Evolutionary conservation across 306 rosid genomes (phyloP).

Genomic region (Lathyrus sativus): DNA sequence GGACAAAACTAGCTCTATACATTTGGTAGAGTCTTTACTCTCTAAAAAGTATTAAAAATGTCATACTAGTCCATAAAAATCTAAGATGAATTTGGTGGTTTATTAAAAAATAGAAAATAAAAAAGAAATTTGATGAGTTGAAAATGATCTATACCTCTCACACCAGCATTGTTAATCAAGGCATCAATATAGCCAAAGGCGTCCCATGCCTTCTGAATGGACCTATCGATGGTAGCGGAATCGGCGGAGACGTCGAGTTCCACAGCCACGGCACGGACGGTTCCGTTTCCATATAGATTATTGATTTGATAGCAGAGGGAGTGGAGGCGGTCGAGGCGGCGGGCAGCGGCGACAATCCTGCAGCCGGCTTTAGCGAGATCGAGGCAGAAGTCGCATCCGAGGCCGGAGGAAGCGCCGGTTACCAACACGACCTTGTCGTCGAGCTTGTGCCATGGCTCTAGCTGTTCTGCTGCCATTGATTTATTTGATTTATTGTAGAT

Average conservation of each 20-base stretch:
- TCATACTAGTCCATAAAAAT: too few relatives aligned
- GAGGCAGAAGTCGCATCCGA: constrained; percentile 68
- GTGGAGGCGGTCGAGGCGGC: constrained; percentile 65
- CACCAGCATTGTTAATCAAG: constrained; percentile 73
- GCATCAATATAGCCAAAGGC: constrained; percentile 72
- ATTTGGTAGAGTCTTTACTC: too few relatives aligned
- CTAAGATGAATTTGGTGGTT: background rate
- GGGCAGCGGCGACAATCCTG: constrained; percentile 72
- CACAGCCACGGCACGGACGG: constrained; percentile 58
- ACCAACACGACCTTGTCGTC: constrained; percentile 70
- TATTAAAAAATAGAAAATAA: background rate
- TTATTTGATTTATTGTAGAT: too few relatives aligned
- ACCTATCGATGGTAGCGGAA: constrained; percentile 51
- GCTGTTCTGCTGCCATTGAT: background rate
- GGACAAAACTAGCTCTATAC: too few relatives aligned
- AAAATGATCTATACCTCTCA: constrained; percentile 55
- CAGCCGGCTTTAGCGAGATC: constrained; percentile 80
- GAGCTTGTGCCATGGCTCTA: constrained; percentile 67
- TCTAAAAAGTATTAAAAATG: too few relatives aligned
- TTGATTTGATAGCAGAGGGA: constrained; percentile 67
- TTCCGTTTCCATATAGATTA: constrained; percentile 26
- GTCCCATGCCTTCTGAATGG: constrained; percentile 73
- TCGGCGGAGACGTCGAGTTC: constrained; percentile 72
- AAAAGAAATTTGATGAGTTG: background rate
- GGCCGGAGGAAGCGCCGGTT: constrained; percentile 85